Evolutionary conservation across 176 grass and related monocot species (phyloP).

Genomic region (Otatea glauca): DNA sequence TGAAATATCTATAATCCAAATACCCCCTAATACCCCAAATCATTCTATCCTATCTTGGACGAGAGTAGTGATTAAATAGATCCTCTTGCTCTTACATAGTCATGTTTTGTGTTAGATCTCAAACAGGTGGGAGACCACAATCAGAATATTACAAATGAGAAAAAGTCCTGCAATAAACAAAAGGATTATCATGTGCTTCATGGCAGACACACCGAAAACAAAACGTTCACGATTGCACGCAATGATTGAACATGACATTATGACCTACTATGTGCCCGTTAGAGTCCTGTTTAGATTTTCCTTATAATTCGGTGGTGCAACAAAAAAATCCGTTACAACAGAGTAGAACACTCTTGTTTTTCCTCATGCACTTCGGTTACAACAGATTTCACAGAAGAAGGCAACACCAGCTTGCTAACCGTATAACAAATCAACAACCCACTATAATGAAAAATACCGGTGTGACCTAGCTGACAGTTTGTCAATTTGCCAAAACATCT

Average conservation of each 20-base stretch:
- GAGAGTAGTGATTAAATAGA: no score
- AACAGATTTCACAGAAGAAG: no score
- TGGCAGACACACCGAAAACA: neutral
- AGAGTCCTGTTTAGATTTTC: neutral
- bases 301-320: neutral
- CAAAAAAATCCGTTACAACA: no score
- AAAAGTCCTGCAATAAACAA: neutral
- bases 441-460: no score
- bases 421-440: no score
- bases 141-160: no score
- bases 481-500: neutral
- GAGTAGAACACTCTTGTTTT: no score
- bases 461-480: neutral
- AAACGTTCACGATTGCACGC: neutral
- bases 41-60: neutral
- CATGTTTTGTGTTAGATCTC: neutral
- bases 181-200: neutral
- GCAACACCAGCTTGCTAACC: no score
- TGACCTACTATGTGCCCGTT: neutral
- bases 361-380: no score
- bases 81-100: neutral
- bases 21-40: neutral
- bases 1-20: no score
- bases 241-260: slow-evolving; percentile 23
- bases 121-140: neutral